Percentiles rank a stretch among this genome's conserved stretches.
Evolutionary conservation across 257 asterid genomes (phyloP).

Genomic region (Craterostigma plantagineum): DNA sequence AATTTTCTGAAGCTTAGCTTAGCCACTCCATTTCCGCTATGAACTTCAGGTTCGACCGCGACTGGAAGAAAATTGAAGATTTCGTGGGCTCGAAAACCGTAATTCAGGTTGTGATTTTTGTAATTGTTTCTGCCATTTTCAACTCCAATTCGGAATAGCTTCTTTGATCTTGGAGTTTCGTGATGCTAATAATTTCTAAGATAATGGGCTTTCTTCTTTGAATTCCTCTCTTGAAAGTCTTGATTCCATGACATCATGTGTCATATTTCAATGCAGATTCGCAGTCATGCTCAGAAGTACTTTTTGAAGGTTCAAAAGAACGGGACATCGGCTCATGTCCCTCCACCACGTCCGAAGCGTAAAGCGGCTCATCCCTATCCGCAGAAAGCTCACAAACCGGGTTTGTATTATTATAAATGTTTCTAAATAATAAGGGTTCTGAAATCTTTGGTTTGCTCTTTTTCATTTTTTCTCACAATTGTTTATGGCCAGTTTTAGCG

Average conservation of each 20-base stretch:
- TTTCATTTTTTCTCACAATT: background rate
- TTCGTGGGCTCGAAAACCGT: conserved; percentile 73
- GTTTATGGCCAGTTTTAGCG: conserved; percentile 24
- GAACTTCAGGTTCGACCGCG: conserved; percentile 59
- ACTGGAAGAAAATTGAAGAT: conserved; percentile 82
- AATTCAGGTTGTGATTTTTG: conserved; percentile 32
- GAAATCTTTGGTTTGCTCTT: background rate
- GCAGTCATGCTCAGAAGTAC: conserved; percentile 97
- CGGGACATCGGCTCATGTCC: conserved; percentile 82
- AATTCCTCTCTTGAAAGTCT: conserved; percentile 7
- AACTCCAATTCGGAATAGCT: background rate
- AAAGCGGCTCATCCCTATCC: conserved; percentile 98
- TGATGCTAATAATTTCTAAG: background rate
- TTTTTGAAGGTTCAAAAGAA: conserved; percentile 91
- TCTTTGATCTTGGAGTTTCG: background rate
- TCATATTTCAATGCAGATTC: conserved; percentile 33
- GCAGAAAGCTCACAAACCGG: conserved; percentile 81
- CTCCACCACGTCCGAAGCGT: conserved; percentile 99
- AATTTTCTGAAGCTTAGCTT: background rate
- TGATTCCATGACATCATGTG: too few species aligned
- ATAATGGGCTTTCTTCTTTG: too few species aligned
- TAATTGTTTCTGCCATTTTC: background rate
- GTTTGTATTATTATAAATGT: conserved; percentile 15
- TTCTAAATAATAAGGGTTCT: background rate
- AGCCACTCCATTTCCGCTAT: background rate